Evolutionary conservation across 306 rosid species (phyloP), one percentile per base, ranked within the genome.

Genomic region (Chamaecrista fasciculata): DNA sequence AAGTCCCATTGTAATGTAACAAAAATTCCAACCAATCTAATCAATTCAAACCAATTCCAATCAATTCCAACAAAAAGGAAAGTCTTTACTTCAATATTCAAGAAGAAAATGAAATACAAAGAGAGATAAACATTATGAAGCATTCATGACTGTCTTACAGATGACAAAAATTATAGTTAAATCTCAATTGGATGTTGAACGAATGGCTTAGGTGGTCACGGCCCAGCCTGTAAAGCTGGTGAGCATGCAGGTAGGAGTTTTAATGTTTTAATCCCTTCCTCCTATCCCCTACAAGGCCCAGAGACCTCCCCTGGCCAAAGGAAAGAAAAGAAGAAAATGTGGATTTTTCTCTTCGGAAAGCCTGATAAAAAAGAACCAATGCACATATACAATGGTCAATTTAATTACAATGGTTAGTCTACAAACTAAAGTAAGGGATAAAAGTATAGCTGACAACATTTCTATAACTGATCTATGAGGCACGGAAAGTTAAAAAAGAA

Each of bases 351-450:
- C 67, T 73, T 25, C 34, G n/a, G 19, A 65, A 71, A 28, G 24
- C 46, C 28, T 39, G 55, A 62, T 48, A 67, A 11, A 71, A 50
- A 14, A 39, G 14, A 6, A 62, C 10, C 37, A 36, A 53, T 11
- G 43, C 36, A 51, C 15, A 44, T 4, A 68, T 63, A 21, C 6
- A 58, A 69, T 57, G 10, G 28, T 36, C 62, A 14, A 44, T 56
- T 11, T 37, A 37, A 64, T 46, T 14, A 26, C 49, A 34, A 55
- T 19, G n/a, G 14, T 67, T 39, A 43, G 44, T 6, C 28, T 47
- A 39, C 48, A 48, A 76, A 62, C 60, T 44, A 62, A 72, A 72
- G 40, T 64, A 59, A 64, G 55, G 66, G 53, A 64, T 8, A 31
- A 46, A 36, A 53, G 21, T 40, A 72, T 23, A 67, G 76, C 65